Base-by-base conservation (phyloP, 176 grass and related monocot species). In the Bonia amplexicaulis region DNA sequence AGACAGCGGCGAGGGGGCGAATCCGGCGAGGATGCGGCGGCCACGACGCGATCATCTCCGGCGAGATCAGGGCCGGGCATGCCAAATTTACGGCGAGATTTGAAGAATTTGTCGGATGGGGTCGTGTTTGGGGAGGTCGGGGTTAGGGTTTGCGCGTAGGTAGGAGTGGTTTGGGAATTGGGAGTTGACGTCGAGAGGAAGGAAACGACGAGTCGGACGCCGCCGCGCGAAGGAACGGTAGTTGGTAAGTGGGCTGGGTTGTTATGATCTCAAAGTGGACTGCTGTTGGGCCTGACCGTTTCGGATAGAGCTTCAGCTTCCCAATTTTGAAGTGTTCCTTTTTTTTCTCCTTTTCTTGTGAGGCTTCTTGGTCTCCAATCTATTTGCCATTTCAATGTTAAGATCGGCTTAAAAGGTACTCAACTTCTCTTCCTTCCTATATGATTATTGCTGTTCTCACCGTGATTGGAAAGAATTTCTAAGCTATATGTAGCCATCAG, bases 91-190 rank as follows among this genome's bases (percentile, higher is more conserved):
- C 2, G 52, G 61, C 1, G 12, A 48, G 15, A 12, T 23, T 61
- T 74, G 51, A 11, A 51, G 16, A 37, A 80, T 76, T 80, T 29
- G 67, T 19, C 8, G 49, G 62, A 23, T 4, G 66, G 26, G 13
- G 19, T 37, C 1, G 20, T 22, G 60, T 59, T 57, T 78, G 4
- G 54, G 22, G 55, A 11, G 10, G 13, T 19, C 37, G 59, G 13
- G 19, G 69, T 79, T 87, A 91, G 85, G 85, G 84, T 84, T 90
- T 74, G 80, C 17, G 41, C 22, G 74, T 48, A 44, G 41, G 58
- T 54, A 8, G 23, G 55, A 47, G 72, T 46, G 78, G 45, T 37
- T 66, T 75, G 87, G 82, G 77, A 85, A 84, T 69, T 73, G 76
- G 55, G 59, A 65, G 61, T 80, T 26, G 78, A 55, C 79, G 79